These are phyloP conservation scores for Priceomyces medius DNA, from an alignment of 805 yeast genomes.

Conservation along the genomic window DNA sequence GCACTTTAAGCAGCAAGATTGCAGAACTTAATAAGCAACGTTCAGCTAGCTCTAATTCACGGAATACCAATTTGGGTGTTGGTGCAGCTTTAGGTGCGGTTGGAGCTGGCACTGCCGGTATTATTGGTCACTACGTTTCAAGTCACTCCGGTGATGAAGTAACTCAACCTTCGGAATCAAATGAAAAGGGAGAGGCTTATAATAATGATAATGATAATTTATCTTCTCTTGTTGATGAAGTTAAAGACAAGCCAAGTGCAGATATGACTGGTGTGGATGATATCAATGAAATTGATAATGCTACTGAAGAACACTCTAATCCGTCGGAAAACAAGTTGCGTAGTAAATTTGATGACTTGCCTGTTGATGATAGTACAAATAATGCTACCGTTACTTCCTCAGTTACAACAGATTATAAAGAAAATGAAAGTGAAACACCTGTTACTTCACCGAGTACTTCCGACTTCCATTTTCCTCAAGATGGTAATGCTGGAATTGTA, in stretches of 20 bases:
- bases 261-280: constrained; percentile 29
- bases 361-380: constrained; percentile 15
- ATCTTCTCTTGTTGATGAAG: constrained; percentile 25
- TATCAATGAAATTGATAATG: constrained; percentile 11
- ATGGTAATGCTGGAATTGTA: constrained; percentile 28
- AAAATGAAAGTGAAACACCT: constrained; percentile 42
- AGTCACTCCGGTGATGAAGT: background rate
- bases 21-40: background rate
- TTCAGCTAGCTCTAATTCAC: constrained; percentile 1
- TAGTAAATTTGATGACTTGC: background rate
- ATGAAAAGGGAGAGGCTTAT: background rate
- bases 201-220: constrained; percentile 4
- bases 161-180: no score
- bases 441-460: constrained; percentile 49
- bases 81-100: constrained; percentile 20
- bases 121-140: background rate
- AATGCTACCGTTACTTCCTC: constrained; percentile 36
- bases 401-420: constrained; percentile 27
- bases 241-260: constrained; percentile 23
- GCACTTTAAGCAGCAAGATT: background rate
- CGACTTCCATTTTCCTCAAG: constrained; percentile 45
- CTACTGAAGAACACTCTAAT: constrained; percentile 30
- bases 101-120: constrained; percentile 8
- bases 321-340: constrained; percentile 26
- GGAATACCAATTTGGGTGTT: constrained; percentile 11